Percentiles rank a stretch among this genome's conserved stretches.
Evolutionary conservation across 2,329 filamentous ascomycete species (phyloP).

Genomic region (Dactylonectria estremocensis): DNA sequence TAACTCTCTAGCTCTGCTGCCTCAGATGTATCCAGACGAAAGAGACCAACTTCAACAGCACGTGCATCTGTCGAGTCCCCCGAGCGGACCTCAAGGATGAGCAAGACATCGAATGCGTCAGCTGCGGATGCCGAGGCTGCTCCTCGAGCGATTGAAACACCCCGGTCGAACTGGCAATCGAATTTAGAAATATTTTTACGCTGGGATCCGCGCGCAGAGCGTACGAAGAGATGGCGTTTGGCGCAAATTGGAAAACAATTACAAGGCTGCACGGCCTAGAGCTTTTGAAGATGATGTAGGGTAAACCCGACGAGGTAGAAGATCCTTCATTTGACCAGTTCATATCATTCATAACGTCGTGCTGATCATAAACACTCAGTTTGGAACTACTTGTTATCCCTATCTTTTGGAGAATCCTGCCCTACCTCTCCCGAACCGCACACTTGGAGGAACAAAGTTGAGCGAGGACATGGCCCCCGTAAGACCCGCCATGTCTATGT

Average conservation of each 20-base stretch:
- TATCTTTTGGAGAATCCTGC: conserved; percentile 68
- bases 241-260: conserved; percentile 41
- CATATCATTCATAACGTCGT: conserved; percentile 51
- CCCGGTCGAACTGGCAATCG: neutral
- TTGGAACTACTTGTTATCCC: conserved; percentile 34
- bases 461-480: conserved; percentile 79
- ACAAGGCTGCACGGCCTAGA: conserved; percentile 25
- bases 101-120: conserved; percentile 93
- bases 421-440: conserved; percentile 75
- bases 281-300: conserved; percentile 26
- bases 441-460: conserved; percentile 77
- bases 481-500: conserved; percentile 74
- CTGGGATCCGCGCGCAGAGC: conserved; percentile 3
- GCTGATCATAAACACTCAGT: conserved; percentile 51
- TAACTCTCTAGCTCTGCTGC: conserved; percentile 82
- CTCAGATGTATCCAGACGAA: conserved; percentile 98
- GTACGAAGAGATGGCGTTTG: conserved; percentile 41
- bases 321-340: conserved; percentile 52
- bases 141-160: conserved; percentile 81
- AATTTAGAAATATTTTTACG: neutral
- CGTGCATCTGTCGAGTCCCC: conserved; percentile 96
- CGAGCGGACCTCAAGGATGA: conserved; percentile 91
- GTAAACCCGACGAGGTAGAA: conserved; percentile 53
- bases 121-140: conserved; percentile 93
- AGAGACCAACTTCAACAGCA: conserved; percentile 98